phyloP scores from a whole-genome alignment of 129 eudicot species.

The Centrapalus pauciflorus region DNA sequence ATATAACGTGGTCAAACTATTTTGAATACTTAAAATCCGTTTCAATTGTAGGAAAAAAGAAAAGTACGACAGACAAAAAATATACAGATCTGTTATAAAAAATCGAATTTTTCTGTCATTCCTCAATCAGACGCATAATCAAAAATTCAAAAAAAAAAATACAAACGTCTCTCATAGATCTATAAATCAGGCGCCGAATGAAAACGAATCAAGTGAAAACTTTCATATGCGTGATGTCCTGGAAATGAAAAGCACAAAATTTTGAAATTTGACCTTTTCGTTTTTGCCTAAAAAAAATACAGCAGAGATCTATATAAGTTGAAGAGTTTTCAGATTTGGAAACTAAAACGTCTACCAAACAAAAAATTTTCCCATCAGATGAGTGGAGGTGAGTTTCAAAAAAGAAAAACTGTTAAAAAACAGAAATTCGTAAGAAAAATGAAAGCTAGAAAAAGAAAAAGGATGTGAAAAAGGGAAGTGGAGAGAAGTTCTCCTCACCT shows the following conservation, averaged over 20 bases:
- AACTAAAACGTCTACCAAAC: not conserved
- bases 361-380: not conserved
- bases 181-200: not conserved
- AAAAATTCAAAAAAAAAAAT: not conserved
- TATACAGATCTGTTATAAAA: conserved; percentile 28
- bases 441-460: not conserved
- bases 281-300: not conserved
- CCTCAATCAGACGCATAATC: not conserved
- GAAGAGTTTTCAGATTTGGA: not conserved
- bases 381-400: not conserved
- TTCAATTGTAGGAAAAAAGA: not conserved
- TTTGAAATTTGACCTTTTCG: not conserved
- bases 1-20: conserved; percentile 12
- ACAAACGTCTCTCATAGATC: not conserved
- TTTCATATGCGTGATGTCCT: not conserved
- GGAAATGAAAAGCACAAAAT: not conserved
- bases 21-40: not conserved
- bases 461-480: not conserved
- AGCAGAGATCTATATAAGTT: not conserved
- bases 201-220: not conserved
- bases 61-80: not conserved
- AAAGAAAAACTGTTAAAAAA: not conserved
- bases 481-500: not conserved
- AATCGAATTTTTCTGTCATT: not conserved
- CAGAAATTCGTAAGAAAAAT: not conserved